Base-by-base conservation (phyloP, 164 flowering plant genomes). In the Stephania yunnanensis region DNA sequence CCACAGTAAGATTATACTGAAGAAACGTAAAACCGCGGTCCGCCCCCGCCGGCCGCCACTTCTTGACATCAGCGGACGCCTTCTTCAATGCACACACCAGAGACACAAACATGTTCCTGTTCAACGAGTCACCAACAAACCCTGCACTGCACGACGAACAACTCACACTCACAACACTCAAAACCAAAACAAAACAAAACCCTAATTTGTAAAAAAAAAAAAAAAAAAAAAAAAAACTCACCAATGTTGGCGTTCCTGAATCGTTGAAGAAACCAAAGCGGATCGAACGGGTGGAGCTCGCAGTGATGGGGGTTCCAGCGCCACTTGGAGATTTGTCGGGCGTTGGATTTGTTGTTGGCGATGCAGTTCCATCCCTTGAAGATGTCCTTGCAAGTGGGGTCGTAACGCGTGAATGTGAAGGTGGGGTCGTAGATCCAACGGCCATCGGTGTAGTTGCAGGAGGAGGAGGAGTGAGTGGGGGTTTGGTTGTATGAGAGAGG, bases 341-440 rank as follows among this genome's bases (percentile, higher is more conserved):
- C 95, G 68, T 92, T 92, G 68, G 90, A 81, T 80, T 93, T 95
- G 68, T 85, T 81, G 36, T 81, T 77, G 25, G 86, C 77, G 66
- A 89, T 77, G 83, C 97, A 95, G 72, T 95, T 95, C 99, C 99
- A 95, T 6, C 98, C 99, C 76, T 89, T 92, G 88, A 89, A 95
- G 10, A 95, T 93, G 87, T 93, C 99, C 84, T 92, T 95, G 80
- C 99, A 95, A 48, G 89, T 84, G 67, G 80, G 58, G 68, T 89
- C 97, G 71, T 93, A 95, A 58, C 85, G 85, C 9, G 74, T 64
- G 50, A 86, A 71, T 77, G 71, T 81, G 53, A 46, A 22, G 12
- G 45, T 76, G 50, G 87, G 85, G 82, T 90, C 93, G 82, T 85
- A 83, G 85, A 93, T 79, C 99, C 99, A 95, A n/a, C 74, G 53